These are phyloP conservation scores for Elongisporangium undulatum DNA, from an alignment of 352 stramenopile species.

Conservation along the genomic window DNA sequence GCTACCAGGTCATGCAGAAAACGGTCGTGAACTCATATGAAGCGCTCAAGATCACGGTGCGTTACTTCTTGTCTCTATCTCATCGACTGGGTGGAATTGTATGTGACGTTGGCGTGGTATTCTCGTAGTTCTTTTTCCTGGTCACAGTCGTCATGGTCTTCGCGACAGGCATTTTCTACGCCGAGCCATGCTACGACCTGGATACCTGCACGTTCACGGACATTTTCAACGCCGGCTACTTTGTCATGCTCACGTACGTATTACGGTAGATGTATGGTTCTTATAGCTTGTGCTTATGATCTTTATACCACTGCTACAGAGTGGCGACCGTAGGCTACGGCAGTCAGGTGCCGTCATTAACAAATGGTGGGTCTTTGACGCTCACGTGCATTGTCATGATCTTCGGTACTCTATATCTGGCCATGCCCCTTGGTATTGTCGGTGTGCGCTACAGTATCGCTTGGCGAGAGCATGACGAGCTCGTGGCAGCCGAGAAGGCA, in stretches of 20 bases:
- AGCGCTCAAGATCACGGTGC: conserved; percentile 41
- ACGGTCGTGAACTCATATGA: conserved; percentile 27
- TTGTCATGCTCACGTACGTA: conserved; percentile 52
- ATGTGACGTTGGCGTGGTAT: background rate
- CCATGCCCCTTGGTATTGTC: conserved; percentile 54
- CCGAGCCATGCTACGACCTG: conserved; percentile 50
- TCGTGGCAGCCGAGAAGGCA: background rate
- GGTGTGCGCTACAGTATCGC: conserved; percentile 46
- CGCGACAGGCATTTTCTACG: conserved; percentile 46
- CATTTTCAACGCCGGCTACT: conserved; percentile 60
- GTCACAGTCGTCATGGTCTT: conserved; percentile 53
- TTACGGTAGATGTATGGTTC: no score
- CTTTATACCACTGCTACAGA: conserved; percentile 6
- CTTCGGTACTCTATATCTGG: conserved; percentile 45
- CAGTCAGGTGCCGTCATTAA: conserved; percentile 40
- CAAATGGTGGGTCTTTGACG: conserved; percentile 24
- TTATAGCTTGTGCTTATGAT: background rate
- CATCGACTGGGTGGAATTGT: background rate
- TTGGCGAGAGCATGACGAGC: conserved; percentile 25
- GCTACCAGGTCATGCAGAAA: conserved; percentile 37
- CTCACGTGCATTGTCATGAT: conserved; percentile 46
- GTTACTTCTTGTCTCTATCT: background rate
- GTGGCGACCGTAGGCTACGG: conserved; percentile 55
- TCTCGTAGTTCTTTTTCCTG: conserved; percentile 38
- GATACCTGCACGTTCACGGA: conserved; percentile 47